phyloP scores from a whole-genome alignment of 352 stramenopile species.

The Globisporangium orthogonon region DNA sequence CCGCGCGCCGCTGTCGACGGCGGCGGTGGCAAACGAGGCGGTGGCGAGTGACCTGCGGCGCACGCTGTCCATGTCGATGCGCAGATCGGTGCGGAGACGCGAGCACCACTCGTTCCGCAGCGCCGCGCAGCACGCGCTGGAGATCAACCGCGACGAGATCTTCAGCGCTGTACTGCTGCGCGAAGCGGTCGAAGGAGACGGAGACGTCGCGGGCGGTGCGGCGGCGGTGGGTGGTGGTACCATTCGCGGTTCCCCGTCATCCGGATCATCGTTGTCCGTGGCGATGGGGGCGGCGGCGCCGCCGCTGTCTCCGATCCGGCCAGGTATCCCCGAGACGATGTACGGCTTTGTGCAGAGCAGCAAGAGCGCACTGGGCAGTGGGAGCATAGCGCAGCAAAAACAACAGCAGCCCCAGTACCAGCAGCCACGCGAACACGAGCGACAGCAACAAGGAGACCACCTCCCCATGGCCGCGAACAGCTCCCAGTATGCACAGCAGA shows the following conservation, averaged over 20 bases:
- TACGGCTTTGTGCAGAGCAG: slow-evolving; percentile 9
- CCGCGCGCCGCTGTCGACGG: slow-evolving; percentile 13
- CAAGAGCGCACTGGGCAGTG: neutral
- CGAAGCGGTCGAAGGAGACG: neutral
- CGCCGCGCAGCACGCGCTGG: slow-evolving; percentile 21
- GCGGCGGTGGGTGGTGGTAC: neutral
- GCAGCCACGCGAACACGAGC: neutral
- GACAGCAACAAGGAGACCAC: neutral
- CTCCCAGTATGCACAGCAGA: neutral
- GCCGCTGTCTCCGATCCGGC: neutral
- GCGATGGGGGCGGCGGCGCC: neutral
- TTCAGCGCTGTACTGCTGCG: slow-evolving; percentile 27
- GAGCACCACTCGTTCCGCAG: slow-evolving; percentile 53
- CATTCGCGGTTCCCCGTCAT: neutral
- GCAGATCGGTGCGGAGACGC: slow-evolving; percentile 38
- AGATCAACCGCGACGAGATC: slow-evolving; percentile 63
- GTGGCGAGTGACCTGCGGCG: slow-evolving; percentile 10
- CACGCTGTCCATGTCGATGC: slow-evolving; percentile 60
- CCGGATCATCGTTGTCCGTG: too few species aligned
- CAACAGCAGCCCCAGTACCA: neutral
- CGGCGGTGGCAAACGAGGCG: slow-evolving; percentile 4
- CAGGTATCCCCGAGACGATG: slow-evolving; percentile 10
- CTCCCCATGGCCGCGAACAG: slow-evolving; percentile 5
- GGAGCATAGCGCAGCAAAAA: neutral
- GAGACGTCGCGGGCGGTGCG: neutral